Base-by-base conservation (phyloP, 345 rosid species). In the Salix dunnii region DNA sequence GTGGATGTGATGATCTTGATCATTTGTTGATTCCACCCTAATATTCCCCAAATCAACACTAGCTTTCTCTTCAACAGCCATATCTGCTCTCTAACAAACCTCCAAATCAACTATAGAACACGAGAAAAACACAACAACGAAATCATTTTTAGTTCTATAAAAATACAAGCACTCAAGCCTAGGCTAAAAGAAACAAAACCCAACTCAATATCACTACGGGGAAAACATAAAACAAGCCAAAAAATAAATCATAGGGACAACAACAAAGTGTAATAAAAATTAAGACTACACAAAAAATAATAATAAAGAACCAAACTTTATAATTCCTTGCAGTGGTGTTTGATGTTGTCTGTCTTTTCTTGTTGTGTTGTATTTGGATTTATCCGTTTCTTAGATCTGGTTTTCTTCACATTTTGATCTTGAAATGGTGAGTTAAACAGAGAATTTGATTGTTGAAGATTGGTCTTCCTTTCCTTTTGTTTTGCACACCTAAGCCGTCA, bases 11-110 rank as follows among this genome's bases (percentile, higher is more conserved):
- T 82, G 72, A 67, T 76, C 68, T 79, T 66, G 80, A 73, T 76
- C 49, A 30, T 25, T 89, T 55, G 91, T 58, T 58, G 62, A 58
- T 13, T 58, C 62, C 28, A n/a, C 62, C 14, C 62, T 58, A 58
- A 58, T n/a, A 58, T 82, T 87, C 61, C 87, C 88, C 35, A 74
- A 85, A 80, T 85, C 87, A 5, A 85, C 85, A 78, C 92, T 97
- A 78, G 90, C 94, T 89, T 89, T 91, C 81, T 96, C 99, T 74
- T 92, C 91, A 68, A 96, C 97, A 76, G 91, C 97, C 98, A 96
- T 89, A 9, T 43, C 23, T n/a, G 13, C 27, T 55, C 28, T 58
- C 62, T 58, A 58, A 58, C 62, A 58, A 58, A 58, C 62, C 62
- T 58, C 62, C 23, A 58, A 58, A 58, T 58, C 62, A 58, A 25